Evolutionary conservation across 1,284 basidiomycete species (phyloP), one percentile per base, ranked within the genome.

Genomic region (Ganoderma sinense): DNA sequence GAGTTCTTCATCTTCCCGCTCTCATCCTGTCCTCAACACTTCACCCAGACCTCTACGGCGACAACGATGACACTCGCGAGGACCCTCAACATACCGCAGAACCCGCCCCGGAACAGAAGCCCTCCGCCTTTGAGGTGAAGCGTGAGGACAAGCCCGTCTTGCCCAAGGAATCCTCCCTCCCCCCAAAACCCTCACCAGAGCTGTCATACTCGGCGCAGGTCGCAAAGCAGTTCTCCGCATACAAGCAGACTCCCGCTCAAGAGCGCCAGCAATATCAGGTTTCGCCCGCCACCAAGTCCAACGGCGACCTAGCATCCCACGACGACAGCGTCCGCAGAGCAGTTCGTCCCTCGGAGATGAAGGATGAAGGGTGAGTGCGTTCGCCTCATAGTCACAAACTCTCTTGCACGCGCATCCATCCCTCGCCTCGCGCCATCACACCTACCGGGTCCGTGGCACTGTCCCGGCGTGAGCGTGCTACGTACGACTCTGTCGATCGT

Each of bases 311-410:
- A 11, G 40, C 23, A 29, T 43, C 23, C 36, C 64, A 63, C 18
- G 65, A 65, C n/a, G 70, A 68, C 7, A 48, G 55, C 26, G 63
- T 63, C 20, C 73, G 74, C 33, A 67, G 79, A 63, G 74, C 78
- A 10, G 75, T 80, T 0, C 73, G 92, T 75, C 94, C 94, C 3
- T 93, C 92, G 65, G 95, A 97, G 80, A 95, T 95, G 94, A 94
- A 94, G 75, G 95, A 96, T 79, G 93, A 94, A 89, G 95, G 95
- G 95, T 96, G 88, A 94, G 94, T 88, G 78, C 77, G 71, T 63
- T 74, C 71, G 77, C 71, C 67, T 69, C 73, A 74, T 71, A 69
- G 66, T 68, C 68, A 64, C 26, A 40, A 67, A 70, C 67, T 45
- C 36, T 45, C 56, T 58, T 61, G 62, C 70, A 69, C 48, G 61